Conservation (phyloP, 345 rosid species). For the Citrus mangshanensis region DNA sequence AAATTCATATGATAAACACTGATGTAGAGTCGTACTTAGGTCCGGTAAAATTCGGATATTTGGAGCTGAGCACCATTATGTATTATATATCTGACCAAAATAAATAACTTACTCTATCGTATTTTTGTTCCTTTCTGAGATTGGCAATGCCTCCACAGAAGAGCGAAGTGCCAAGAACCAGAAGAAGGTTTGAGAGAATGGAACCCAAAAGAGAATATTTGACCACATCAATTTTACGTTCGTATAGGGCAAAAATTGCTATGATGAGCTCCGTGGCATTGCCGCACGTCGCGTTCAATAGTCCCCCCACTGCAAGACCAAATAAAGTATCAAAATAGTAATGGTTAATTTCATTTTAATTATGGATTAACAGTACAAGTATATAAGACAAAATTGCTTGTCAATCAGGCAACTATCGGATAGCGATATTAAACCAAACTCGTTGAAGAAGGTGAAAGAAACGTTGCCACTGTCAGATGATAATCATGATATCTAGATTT, state of each 20-base stretch:
- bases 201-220: constrained; percentile 90
- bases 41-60: too few relatives aligned
- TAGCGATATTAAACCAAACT: not conserved
- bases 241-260: constrained; percentile 66
- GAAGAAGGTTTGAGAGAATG: constrained; percentile 78
- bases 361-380: too few relatives aligned
- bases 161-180: constrained; percentile 90
- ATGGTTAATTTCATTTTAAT: too few relatives aligned
- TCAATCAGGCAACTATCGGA: not conserved
- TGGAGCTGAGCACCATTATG: too few relatives aligned
- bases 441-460: not conserved
- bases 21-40: too few relatives aligned
- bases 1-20: too few relatives aligned
- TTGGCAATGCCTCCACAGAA: constrained; percentile 88
- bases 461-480: not conserved
- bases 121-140: constrained; percentile 60
- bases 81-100: not conserved
- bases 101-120: constrained; percentile 53
- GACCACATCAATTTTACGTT: constrained; percentile 63
- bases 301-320: constrained; percentile 68
- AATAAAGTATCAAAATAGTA: not conserved
- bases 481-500: not conserved
- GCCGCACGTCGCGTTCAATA: constrained; percentile 92
- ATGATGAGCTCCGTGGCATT: constrained; percentile 92
- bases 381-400: not conserved